A percentile compares a stretch with the other conserved stretches of the same genome.
Evolutionary conservation across 2,329 filamentous ascomycete species (phyloP).

Genomic region (Fusarium domesticum): DNA sequence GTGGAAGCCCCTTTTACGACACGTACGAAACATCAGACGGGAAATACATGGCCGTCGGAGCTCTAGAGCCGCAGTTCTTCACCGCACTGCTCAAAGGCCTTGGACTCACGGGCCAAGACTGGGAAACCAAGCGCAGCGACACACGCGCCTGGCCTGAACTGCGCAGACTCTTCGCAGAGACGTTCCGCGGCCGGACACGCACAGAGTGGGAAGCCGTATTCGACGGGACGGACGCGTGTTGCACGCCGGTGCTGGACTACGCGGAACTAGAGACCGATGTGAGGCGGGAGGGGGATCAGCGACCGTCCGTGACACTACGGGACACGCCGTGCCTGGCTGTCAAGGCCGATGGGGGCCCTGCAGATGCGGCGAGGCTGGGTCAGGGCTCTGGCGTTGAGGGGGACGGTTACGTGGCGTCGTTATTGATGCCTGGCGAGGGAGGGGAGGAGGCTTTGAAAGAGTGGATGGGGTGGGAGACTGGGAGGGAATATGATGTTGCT

Average conservation of each 20-base stretch:
- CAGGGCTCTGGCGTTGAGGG: slow-evolving; percentile 66
- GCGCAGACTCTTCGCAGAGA: slow-evolving; percentile 54
- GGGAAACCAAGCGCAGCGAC: slow-evolving; percentile 57
- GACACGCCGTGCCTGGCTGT: slow-evolving; percentile 67
- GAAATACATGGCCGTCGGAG: slow-evolving; percentile 81
- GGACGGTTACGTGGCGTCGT: slow-evolving; percentile 60
- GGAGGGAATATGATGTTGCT: slow-evolving; percentile 65
- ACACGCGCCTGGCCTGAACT: slow-evolving; percentile 66
- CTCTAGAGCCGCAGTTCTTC: slow-evolving; percentile 87
- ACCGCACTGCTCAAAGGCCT: slow-evolving; percentile 64
- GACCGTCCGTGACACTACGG: slow-evolving; percentile 66
- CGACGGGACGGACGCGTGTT: slow-evolving; percentile 88
- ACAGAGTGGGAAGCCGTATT: slow-evolving; percentile 82
- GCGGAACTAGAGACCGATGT: slow-evolving; percentile 59
- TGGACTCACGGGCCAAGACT: slow-evolving; percentile 50
- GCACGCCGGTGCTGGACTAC: slow-evolving; percentile 80
- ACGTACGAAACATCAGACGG: slow-evolving; percentile 83
- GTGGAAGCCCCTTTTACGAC: slow-evolving; percentile 84
- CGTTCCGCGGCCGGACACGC: slow-evolving; percentile 69
- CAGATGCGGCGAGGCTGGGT: slow-evolving; percentile 46
- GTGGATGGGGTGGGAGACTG: slow-evolving; percentile 78
- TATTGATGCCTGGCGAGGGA: slow-evolving; percentile 64
- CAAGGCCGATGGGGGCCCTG: slow-evolving; percentile 38
- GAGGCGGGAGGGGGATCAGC: slow-evolving; percentile 62
- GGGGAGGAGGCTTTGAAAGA: slow-evolving; percentile 65